A percentile compares a stretch with the other conserved stretches of the same genome.
phyloP scores from a whole-genome alignment of 179 eudicot species.

The Silene noctiflora region DNA sequence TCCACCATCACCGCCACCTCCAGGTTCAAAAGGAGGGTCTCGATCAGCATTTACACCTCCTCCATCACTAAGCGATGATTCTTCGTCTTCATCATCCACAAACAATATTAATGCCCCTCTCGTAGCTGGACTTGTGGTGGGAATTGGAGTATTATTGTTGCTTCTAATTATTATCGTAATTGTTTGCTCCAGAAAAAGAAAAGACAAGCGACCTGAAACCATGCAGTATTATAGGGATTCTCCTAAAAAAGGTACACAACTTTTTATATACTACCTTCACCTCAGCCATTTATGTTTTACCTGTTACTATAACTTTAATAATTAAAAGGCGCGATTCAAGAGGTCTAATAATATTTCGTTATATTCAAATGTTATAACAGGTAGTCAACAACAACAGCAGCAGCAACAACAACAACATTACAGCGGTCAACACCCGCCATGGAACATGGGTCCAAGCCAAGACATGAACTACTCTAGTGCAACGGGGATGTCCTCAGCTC shows the following conservation, averaged over 20 bases:
- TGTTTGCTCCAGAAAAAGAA: constrained; percentile 39
- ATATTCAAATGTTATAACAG: not conserved
- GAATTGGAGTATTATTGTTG: constrained; percentile 35
- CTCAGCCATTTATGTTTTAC: no score
- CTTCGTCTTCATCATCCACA: constrained; percentile 23
- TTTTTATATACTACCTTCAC: no score
- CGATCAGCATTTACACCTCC: constrained; percentile 16
- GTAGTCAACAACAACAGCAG: constrained; percentile 10
- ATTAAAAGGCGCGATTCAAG: no score
- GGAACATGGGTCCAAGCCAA: constrained; percentile 23
- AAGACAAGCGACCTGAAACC: constrained; percentile 24
- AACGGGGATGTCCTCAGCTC: constrained; percentile 27
- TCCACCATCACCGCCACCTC: constrained; percentile 19
- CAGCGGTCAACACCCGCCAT: constrained; percentile 29
- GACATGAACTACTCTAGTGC: constrained; percentile 22
- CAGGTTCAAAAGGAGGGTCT: constrained; percentile 23
- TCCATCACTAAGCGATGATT: not conserved
- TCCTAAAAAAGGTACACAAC: constrained; percentile 28
- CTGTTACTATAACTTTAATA: no score
- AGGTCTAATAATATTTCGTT: not conserved
- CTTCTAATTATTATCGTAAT: constrained; percentile 31
- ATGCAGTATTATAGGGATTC: constrained; percentile 40
- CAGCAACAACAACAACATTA: constrained; percentile 16
- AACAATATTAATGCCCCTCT: constrained; percentile 20
- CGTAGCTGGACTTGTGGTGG: constrained; percentile 40